These are phyloP conservation scores for Cutaneotrichosporon sp. DNA, from an alignment of 1,284 basidiomycete species.

Conservation along the genomic window DNA sequence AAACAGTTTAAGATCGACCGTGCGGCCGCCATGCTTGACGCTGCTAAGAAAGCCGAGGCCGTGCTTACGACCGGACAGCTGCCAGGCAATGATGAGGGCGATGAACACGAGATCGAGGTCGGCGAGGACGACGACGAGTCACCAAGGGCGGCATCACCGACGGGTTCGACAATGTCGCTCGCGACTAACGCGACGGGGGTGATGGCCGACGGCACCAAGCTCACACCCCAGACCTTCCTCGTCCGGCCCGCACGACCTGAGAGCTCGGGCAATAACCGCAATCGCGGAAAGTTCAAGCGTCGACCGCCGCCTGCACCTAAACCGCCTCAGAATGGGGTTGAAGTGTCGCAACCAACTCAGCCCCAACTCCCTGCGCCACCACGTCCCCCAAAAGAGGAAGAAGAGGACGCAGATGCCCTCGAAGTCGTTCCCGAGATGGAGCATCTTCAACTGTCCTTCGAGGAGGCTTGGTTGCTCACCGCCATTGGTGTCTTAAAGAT, in stretches of 20 bases:
- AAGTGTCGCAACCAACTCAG: neutral
- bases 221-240: slow-evolving; percentile 47
- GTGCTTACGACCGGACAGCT: slow-evolving; percentile 32
- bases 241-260: slow-evolving; percentile 46
- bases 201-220: slow-evolving; percentile 25
- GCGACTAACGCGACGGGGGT: slow-evolving; percentile 1
- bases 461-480: slow-evolving; percentile 92
- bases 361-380: neutral
- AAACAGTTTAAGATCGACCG: slow-evolving; percentile 87
- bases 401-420: slow-evolving; percentile 50
- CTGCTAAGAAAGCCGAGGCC: slow-evolving; percentile 47
- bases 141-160: slow-evolving; percentile 8
- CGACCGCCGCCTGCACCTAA: slow-evolving; percentile 19
- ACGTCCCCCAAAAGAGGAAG: slow-evolving; percentile 63
- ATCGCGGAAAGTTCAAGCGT: slow-evolving; percentile 39
- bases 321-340: no score
- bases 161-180: slow-evolving; percentile 9
- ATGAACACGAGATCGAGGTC: slow-evolving; percentile 4
- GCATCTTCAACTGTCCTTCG: slow-evolving; percentile 84
- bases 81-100: slow-evolving; percentile 16
- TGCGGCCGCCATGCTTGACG: slow-evolving; percentile 47
- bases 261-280: slow-evolving; percentile 28
- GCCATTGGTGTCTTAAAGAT: slow-evolving; percentile 71
- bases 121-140: slow-evolving; percentile 4
- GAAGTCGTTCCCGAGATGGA: slow-evolving; percentile 64